Evolutionary conservation across 331 rosid genomes (phyloP), one percentile per base, ranked within the genome.

Genomic region (Pyracantha coccinea): DNA sequence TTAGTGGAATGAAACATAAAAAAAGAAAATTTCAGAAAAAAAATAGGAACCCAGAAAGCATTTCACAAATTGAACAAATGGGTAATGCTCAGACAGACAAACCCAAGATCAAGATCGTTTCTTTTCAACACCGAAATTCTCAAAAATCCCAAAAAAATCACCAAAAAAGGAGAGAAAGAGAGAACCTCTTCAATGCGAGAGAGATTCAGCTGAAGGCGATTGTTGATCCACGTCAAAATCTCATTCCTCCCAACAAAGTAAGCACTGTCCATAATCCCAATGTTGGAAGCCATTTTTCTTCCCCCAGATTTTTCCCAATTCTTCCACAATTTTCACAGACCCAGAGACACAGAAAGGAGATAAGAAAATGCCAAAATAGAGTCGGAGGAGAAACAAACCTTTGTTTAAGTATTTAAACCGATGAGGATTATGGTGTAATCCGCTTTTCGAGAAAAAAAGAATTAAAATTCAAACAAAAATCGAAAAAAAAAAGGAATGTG

Each of bases 171-270:
- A 45, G 71, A 80, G 12, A 33, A 41, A 65, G 13, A n/a, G 53
- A 33, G 8, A 71, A 93, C 94, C 92, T 91, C 98, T 82, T 93
- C 98, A 83, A 93, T 83, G 69, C 96, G 98, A 8, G 96, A 86
- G 82, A 93, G 98, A 79, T 83, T 87, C 55, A 93, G 94, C 79
- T 93, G 98, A 33, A 93, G 97, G 50, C 90, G 81, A 71, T 83
- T 88, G 86, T 93, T 93, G 87, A 93, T 91, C 98, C 98, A 93
- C 28, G 86, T 86, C 82, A 93, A 80, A 82, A 93, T 91, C 89
- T 91, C 97, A 74, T 91, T 93, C 84, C 98, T 88, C 60, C 98
- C 97, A 61, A 93, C 98, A 84, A 93, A 93, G 78, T 93, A 93
- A 6, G 90, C 98, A 66, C 92, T 87, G 73, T 93, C 98, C 98